Evolutionary conservation across 306 rosid genomes (phyloP).

Genomic region (Corylus avellana): DNA sequence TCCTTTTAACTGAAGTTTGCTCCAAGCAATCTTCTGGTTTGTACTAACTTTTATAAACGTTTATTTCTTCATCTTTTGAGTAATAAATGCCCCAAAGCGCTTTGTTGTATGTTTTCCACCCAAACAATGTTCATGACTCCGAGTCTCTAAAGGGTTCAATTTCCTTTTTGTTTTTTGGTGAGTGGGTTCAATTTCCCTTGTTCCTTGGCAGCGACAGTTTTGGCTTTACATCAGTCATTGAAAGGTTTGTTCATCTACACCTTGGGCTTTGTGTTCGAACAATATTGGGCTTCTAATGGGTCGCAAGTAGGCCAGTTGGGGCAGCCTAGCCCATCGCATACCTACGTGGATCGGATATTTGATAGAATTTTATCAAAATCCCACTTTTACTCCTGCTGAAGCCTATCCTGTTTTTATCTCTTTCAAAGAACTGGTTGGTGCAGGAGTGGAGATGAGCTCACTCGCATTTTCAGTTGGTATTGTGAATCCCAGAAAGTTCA

Average conservation of each 20-base stretch:
- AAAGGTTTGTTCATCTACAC: neutral
- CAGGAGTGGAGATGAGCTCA: slow-evolving; percentile 42
- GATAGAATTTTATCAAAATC: neutral
- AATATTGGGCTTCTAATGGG: neutral
- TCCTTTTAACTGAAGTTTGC: neutral
- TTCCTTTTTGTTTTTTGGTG: too few relatives aligned
- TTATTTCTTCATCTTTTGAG: too few relatives aligned
- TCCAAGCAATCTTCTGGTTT: too few relatives aligned
- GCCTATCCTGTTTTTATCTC: slow-evolving; percentile 11
- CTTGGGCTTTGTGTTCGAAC: neutral
- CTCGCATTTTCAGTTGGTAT: slow-evolving; percentile 33
- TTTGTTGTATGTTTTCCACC: neutral
- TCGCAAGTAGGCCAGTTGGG: neutral
- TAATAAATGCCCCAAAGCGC: neutral
- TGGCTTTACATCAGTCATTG: neutral
- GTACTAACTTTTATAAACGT: too few relatives aligned
- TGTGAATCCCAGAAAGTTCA: slow-evolving; percentile 29
- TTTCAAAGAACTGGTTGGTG: slow-evolving; percentile 14
- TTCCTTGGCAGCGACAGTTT: neutral
- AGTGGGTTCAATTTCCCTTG: neutral
- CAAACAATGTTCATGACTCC: neutral
- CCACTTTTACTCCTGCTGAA: neutral
- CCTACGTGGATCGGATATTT: slow-evolving; percentile 11
- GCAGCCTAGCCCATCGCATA: neutral
- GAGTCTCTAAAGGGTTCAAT: neutral